Evolutionary conservation across 2,329 filamentous ascomycete genomes (phyloP).

Genomic region (Geosmithia morbida): DNA sequence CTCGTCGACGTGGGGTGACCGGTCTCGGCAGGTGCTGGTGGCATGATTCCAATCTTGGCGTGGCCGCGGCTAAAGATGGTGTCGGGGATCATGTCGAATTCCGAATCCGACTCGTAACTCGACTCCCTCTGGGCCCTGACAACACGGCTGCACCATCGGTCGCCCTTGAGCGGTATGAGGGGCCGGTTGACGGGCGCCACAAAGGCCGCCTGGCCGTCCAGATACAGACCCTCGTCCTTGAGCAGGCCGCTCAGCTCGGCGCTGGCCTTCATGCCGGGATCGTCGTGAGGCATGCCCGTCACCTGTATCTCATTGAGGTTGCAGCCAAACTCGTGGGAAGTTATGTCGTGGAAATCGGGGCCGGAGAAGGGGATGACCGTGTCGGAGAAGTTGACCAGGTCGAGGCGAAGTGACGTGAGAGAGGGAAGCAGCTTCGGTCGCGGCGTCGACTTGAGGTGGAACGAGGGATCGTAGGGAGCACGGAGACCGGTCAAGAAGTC

Average conservation of each 20-base stretch:
- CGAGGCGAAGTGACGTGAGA: constrained; percentile 31
- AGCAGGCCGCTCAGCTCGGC: constrained; percentile 35
- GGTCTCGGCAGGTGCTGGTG: constrained; percentile 23
- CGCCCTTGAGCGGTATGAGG: constrained; percentile 23
- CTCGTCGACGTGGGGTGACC: constrained; percentile 26
- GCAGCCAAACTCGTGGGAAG: constrained; percentile 37
- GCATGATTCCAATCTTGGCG: constrained; percentile 17
- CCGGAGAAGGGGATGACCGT: constrained; percentile 28
- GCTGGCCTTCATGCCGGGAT: constrained; percentile 29
- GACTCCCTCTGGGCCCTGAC: constrained; percentile 26
- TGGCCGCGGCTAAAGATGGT: constrained; percentile 6
- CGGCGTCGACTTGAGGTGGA: constrained; percentile 16
- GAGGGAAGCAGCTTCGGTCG: constrained; percentile 30
- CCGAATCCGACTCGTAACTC: constrained; percentile 8
- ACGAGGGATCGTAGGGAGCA: constrained; percentile 31
- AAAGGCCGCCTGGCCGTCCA: constrained; percentile 29
- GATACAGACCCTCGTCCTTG: constrained; percentile 36
- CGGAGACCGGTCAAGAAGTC: constrained; percentile 36
- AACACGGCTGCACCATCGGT: constrained; percentile 25
- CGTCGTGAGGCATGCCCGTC: constrained; percentile 35
- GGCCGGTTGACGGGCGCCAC: constrained; percentile 20
- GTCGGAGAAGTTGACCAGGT: constrained; percentile 39
- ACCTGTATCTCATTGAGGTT: constrained; percentile 36
- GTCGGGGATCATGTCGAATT: constrained; percentile 7
- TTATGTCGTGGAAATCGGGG: constrained; percentile 33